Base-by-base conservation (phyloP, 495 filamentous ascomycete species). In the Echria macrotheca region DNA sequence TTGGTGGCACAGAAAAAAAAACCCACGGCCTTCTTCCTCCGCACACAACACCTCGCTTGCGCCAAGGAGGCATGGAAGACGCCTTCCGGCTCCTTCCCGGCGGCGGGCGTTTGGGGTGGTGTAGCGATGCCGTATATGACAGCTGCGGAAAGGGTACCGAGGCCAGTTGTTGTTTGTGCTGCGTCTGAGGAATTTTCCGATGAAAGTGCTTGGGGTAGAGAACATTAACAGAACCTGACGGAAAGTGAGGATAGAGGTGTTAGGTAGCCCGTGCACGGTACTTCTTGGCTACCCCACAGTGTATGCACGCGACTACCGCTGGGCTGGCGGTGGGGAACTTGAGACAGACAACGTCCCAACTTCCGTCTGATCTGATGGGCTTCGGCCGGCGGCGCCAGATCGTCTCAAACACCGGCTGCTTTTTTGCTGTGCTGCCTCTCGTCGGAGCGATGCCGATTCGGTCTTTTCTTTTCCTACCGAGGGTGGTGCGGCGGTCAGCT, bases 291-390 rank as follows among this genome's bases (percentile, higher is more conserved):
- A n/a, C n/a, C n/a, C n/a, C n/a, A n/a, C n/a, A n/a, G n/a, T n/a
- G n/a, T n/a, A n/a, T n/a, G n/a, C n/a, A n/a, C n/a, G n/a, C n/a
- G n/a, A n/a, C n/a, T n/a, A n/a, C n/a, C n/a, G n/a, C n/a, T n/a
- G n/a, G n/a, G n/a, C n/a, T n/a, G n/a, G n/a, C n/a, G n/a, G n/a
- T n/a, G n/a, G 23, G 24, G 52, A 29, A 52, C 11, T 10, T 60
- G 61, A 62, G 59, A 66, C 63, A 41, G 31, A 28, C 54, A 44
- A 44, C 52, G 63, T 66, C 56, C 58, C 63, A 66, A 46, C 48
- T 51, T 56, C 54, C 52, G 61, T 66, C 61, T 66, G 63, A 66
- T 66, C 56, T 54, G 52, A 52, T 49, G 8, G n/a, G n/a, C n/a
- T n/a, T 32, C 31, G 38, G 15, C 52, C 50, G 33, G 44, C 11